Evolutionary conservation across 148 eudicot genomes (phyloP), one percentile per base, ranked within the genome.

Genomic region (Rheum nobile): DNA sequence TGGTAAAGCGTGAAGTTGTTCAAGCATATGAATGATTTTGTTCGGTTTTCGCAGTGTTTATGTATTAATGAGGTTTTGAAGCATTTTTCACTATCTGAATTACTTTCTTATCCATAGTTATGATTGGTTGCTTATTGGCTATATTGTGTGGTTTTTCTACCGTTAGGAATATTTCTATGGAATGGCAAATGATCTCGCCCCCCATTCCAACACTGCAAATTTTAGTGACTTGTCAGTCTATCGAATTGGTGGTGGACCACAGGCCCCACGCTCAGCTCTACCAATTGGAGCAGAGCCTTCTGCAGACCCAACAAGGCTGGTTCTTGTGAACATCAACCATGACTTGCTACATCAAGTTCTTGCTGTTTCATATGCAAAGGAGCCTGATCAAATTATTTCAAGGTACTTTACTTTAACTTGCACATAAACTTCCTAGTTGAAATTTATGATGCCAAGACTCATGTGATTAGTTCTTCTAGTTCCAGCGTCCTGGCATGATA

Each of bases 221-320:
- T 95, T 91, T 80, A 83, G 84, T 76, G 97, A 95, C 72, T 76
- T 91, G 77, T 83, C 82, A 32, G 81, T 95, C 55, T 95, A 81
- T 57, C 87, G 85, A 75, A 79, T 91, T 77, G 98, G 98, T 35
- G 97, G 98, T 75, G 98, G 98, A 21, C 97, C 97, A 42, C 96
- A 86, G 81, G 98, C 98, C 50, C 98, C 98, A 73, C 91, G 96
- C 34, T 95, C 97, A 42, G 98, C 98, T 84, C 78, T 95, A 79
- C 98, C 98, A 16, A 90, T 86, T 78, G 98, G 98, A 43, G 98
- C 98, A 34, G 90, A 91, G 82, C 98, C 97, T 77, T 85, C 90
- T 74, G 93, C 98, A 1, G 97, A 91, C 69, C 98, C 90, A 16
- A 87, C 86, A 57, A 83, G 98, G 79, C 82, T 91, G 85, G 88